Evolutionary conservation across 2,329 filamentous ascomycete genomes (phyloP).

Genomic region (Graphilbum fragrans): DNA sequence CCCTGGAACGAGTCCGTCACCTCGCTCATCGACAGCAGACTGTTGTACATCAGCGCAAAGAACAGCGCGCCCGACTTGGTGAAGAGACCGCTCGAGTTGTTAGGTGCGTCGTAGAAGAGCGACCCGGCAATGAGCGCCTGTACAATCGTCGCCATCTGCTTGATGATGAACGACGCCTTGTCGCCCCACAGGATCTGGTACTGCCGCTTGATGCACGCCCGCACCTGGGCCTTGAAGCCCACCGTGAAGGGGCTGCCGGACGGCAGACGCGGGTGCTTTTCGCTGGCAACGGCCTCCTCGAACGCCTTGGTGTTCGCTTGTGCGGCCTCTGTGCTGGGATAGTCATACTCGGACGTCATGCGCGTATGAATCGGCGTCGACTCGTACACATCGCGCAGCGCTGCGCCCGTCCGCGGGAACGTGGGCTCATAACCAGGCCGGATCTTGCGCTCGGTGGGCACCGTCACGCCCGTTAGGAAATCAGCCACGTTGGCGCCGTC

Average conservation of each 20-base stretch:
- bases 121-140: slow-evolving; percentile 66
- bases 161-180: slow-evolving; percentile 61
- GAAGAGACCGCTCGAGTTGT: slow-evolving; percentile 52
- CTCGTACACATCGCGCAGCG: slow-evolving; percentile 48
- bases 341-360: slow-evolving; percentile 46
- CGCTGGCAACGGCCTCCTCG: slow-evolving; percentile 31
- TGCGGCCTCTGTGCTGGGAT: slow-evolving; percentile 36
- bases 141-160: slow-evolving; percentile 64
- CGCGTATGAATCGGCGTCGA: slow-evolving; percentile 33
- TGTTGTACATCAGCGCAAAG: slow-evolving; percentile 39
- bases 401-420: slow-evolving; percentile 48
- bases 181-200: slow-evolving; percentile 72
- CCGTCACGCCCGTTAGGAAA: slow-evolving; percentile 67
- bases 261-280: slow-evolving; percentile 44
- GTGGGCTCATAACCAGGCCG: slow-evolving; percentile 51
- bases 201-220: slow-evolving; percentile 57
- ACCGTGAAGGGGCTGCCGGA: slow-evolving; percentile 36
- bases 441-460: slow-evolving; percentile 61
- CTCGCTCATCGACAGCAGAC: slow-evolving; percentile 62
- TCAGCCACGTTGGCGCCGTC: slow-evolving; percentile 57
- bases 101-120: slow-evolving; percentile 60
- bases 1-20: slow-evolving; percentile 51
- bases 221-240: slow-evolving; percentile 56
- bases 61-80: slow-evolving; percentile 34
- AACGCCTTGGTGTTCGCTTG: slow-evolving; percentile 40